Percentiles rank a stretch among this genome's conserved stretches.
Evolutionary conservation across 257 asterid genomes (phyloP).

Genomic region (Solanum piurae): DNA sequence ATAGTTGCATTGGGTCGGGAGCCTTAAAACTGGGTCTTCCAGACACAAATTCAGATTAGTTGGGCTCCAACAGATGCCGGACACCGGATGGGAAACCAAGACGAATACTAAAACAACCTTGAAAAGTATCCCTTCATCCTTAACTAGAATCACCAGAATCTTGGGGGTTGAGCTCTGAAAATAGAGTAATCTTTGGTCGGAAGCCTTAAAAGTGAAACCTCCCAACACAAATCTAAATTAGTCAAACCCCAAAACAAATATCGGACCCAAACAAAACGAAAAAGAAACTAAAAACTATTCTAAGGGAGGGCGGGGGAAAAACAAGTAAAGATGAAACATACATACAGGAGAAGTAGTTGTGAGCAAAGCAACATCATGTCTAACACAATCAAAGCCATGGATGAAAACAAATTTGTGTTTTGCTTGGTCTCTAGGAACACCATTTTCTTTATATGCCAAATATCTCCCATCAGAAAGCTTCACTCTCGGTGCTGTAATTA

Average conservation of each 20-base stretch:
- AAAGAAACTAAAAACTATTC: background rate
- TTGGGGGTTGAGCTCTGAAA: background rate
- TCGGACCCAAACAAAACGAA: background rate
- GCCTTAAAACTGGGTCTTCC: background rate
- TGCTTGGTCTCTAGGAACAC: constrained; percentile 59
- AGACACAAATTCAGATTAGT: background rate
- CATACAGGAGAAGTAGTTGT: constrained; percentile 38
- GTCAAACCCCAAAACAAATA: background rate
- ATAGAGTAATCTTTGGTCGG: background rate
- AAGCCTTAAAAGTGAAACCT: background rate
- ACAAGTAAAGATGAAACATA: background rate
- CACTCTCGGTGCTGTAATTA: constrained; percentile 61
- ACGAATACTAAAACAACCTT: background rate
- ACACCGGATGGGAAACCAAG: background rate
- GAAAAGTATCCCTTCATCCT: background rate
- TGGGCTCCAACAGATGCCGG: background rate
- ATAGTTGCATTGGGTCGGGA: background rate
- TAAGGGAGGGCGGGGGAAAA: background rate
- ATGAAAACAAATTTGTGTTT: constrained; percentile 54
- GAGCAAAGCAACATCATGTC: constrained; percentile 34
- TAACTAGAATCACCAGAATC: background rate
- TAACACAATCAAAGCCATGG: constrained; percentile 56
- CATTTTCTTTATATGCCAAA: constrained; percentile 70
- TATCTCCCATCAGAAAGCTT: constrained; percentile 75
- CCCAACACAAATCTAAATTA: background rate